Percentiles rank a stretch among this genome's conserved stretches.
These are phyloP conservation scores for Paramecium sexaurelia DNA, from an alignment of 73 alveolate genomes.

Conservation along the genomic window DNA sequence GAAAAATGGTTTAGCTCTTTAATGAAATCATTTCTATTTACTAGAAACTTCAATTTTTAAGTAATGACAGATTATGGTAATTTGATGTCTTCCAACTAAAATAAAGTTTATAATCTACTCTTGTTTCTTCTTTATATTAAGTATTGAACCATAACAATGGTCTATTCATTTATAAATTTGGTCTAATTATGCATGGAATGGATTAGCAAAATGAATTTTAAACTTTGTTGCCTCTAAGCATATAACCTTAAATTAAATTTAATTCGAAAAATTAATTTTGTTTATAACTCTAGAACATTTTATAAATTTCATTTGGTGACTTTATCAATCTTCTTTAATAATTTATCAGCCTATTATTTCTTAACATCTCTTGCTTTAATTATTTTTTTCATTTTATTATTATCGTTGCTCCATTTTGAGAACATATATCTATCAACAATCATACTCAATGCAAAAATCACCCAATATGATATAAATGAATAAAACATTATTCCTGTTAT, in stretches of 20 bases:
- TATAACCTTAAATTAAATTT: slow-evolving; percentile 25
- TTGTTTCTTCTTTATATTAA: not conserved
- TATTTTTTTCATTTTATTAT: not conserved
- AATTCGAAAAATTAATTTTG: not conserved
- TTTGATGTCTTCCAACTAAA: not conserved
- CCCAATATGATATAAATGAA: slow-evolving; percentile 11
- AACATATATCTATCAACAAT: not conserved
- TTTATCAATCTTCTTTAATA: not conserved
- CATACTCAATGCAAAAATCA: not conserved
- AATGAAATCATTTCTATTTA: not conserved
- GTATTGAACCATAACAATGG: not conserved
- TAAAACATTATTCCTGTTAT: slow-evolving; percentile 16
- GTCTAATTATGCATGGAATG: not conserved
- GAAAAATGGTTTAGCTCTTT: not conserved
- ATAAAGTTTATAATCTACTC: not conserved
- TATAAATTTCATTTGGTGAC: not conserved
- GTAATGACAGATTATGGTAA: not conserved
- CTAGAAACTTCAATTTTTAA: not conserved
- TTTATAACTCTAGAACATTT: not conserved
- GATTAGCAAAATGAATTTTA: not conserved
- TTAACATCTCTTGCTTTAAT: not conserved
- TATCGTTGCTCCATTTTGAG: not conserved
- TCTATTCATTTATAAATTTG: not conserved
- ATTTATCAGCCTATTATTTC: not conserved
- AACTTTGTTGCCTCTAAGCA: not conserved